Evolutionary conservation across 2,329 filamentous ascomycete genomes (phyloP).

Genomic region (Cladophialophora yegresii): DNA sequence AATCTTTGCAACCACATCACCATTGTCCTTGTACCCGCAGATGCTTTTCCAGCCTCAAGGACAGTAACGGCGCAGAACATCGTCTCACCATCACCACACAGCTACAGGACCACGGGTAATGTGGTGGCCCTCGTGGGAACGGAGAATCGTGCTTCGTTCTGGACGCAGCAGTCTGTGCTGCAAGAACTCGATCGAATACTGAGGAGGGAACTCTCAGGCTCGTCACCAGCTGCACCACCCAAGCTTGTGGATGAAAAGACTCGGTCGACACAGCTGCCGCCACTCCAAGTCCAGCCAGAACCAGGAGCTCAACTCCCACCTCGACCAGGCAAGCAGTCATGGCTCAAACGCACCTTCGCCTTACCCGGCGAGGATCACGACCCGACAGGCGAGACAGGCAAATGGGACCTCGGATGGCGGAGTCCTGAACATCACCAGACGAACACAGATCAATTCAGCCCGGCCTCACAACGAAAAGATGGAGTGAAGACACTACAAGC

Average conservation of each 20-base stretch:
- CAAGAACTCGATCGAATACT: constrained; percentile 41
- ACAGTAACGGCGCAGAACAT: constrained; percentile 44
- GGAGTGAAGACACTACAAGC: constrained; percentile 22
- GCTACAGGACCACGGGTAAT: constrained; percentile 29
- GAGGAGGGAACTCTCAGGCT: constrained; percentile 16
- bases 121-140: constrained; percentile 46
- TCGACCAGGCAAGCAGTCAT: constrained; percentile 23
- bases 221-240: background rate
- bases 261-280: background rate
- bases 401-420: constrained; percentile 41
- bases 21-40: constrained; percentile 50
- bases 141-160: constrained; percentile 49
- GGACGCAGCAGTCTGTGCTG: constrained; percentile 46
- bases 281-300: constrained; percentile 8
- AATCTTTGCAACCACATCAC: constrained; percentile 49
- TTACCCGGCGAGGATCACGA: constrained; percentile 29
- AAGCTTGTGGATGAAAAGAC: background rate
- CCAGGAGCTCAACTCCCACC: constrained; percentile 11
- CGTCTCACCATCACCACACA: constrained; percentile 34
- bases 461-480: background rate
- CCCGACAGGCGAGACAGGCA: constrained; percentile 34
- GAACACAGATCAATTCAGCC: background rate
- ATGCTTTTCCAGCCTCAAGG: constrained; percentile 36
- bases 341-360: constrained; percentile 28
- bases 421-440: constrained; percentile 16